phyloP scores from a whole-genome alignment of 805 yeast species.

The Torulaspora microellipsoides region DNA sequence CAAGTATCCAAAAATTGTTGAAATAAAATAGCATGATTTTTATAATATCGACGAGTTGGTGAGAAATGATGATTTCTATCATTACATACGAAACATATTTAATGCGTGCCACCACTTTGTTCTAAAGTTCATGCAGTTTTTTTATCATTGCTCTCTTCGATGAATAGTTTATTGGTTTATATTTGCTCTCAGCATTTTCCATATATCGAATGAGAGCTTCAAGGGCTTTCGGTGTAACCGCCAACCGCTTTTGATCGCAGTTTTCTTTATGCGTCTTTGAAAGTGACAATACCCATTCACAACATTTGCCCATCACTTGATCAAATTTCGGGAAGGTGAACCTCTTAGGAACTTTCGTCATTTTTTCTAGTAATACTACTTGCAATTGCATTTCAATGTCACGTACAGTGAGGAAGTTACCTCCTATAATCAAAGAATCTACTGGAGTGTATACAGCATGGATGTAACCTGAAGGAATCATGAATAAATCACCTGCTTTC shows the following conservation, averaged over 20 bases:
- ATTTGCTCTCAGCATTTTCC: constrained; percentile 15
- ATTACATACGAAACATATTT: background rate
- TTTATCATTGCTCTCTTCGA: constrained; percentile 16
- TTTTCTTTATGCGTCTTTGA: background rate
- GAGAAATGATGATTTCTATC: background rate
- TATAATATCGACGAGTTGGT: too few species aligned
- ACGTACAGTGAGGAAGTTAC: constrained; percentile 69
- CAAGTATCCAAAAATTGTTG: too few species aligned
- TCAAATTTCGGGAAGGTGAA: constrained; percentile 77
- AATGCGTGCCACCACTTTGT: background rate
- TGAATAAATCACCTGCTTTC: constrained; percentile 63
- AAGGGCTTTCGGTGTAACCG: constrained; percentile 8
- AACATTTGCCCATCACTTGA: constrained; percentile 43
- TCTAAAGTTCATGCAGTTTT: constrained; percentile 3
- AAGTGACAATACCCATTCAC: constrained; percentile 16
- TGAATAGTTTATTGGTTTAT: constrained; percentile 15
- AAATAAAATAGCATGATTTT: too few species aligned
- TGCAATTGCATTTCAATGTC: constrained; percentile 60
- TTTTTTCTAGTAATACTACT: constrained; percentile 57
- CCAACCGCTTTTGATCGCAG: background rate
- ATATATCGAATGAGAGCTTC: constrained; percentile 14
- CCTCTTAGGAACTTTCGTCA: constrained; percentile 67
- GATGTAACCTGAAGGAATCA: constrained; percentile 91
- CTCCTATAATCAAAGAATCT: constrained; percentile 82
- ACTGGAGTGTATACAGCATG: constrained; percentile 82